Percentiles rank a stretch among this genome's conserved stretches.
Evolutionary conservation across 164 flowering plant genomes (phyloP).

Genomic region (Nymphaea thermarum): DNA sequence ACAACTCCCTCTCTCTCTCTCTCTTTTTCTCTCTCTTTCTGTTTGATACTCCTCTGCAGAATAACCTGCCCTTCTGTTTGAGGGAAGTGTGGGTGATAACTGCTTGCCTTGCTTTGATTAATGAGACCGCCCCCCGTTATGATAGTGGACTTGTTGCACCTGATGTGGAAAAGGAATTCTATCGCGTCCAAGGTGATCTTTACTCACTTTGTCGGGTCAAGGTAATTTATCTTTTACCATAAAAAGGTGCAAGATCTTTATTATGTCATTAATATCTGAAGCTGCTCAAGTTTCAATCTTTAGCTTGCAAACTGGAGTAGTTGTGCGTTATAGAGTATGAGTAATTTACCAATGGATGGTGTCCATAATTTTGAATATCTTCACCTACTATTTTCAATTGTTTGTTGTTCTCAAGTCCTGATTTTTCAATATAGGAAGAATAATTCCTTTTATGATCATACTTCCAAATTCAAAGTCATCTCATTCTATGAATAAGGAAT

Average conservation of each 20-base stretch:
- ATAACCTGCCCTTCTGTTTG: conserved; percentile 70
- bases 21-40: conserved; percentile 6
- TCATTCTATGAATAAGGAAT: no score
- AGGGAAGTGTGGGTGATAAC: conserved; percentile 95
- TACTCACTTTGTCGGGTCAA: conserved; percentile 76
- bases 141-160: conserved; percentile 48
- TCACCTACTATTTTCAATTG: no score
- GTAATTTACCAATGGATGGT: no score
- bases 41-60: conserved; percentile 29
- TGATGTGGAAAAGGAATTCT: conserved; percentile 86
- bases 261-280: no score
- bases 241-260: neutral
- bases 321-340: no score
- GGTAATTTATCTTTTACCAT: conserved; percentile 28
- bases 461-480: no score
- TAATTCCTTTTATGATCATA: no score
- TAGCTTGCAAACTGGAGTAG: no score
- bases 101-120: conserved; percentile 72
- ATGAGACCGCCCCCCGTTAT: conserved; percentile 50
- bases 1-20: neutral
- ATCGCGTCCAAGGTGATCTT: conserved; percentile 85
- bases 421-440: no score
- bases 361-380: no score
- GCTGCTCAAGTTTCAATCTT: no score
- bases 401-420: no score